Evolutionary conservation across 345 rosid species (phyloP).

Genomic region (Populus nigra): DNA sequence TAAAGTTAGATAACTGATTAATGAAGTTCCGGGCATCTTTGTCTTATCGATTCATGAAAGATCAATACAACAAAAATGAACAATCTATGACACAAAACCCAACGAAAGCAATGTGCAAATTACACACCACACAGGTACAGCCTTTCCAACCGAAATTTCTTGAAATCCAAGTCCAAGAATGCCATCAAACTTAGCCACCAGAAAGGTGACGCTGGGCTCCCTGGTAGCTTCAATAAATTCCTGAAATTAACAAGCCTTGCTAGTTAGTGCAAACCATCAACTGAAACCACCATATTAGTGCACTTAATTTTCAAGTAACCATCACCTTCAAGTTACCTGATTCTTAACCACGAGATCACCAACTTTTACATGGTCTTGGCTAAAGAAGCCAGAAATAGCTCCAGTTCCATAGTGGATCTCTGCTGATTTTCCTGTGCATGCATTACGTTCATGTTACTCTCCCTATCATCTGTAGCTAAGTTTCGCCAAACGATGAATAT

Average conservation of each 20-base stretch:
- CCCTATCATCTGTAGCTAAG: neutral
- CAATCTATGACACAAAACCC: neutral
- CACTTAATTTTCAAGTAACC: neutral
- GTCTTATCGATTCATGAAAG: neutral
- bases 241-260: slow-evolving; percentile 31
- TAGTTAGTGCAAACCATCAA: neutral
- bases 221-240: slow-evolving; percentile 88
- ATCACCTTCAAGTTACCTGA: slow-evolving; percentile 44
- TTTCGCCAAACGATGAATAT: neutral
- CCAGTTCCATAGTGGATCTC: slow-evolving; percentile 88
- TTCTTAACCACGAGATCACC: slow-evolving; percentile 71
- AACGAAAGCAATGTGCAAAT: neutral
- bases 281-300: neutral
- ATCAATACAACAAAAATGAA: slow-evolving; percentile 1
- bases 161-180: slow-evolving; percentile 90
- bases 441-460: slow-evolving; percentile 6
- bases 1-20: slow-evolving; percentile 4
- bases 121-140: slow-evolving; percentile 75
- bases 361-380: slow-evolving; percentile 67
- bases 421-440: slow-evolving; percentile 57
- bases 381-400: slow-evolving; percentile 65
- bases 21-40: slow-evolving; percentile 6
- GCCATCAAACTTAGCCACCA: slow-evolving; percentile 91
- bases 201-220: slow-evolving; percentile 75
- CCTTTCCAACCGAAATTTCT: slow-evolving; percentile 86